Evolutionary conservation across 805 yeast genomes (phyloP).

Genomic region (Grigorovia yakushimaensis): DNA sequence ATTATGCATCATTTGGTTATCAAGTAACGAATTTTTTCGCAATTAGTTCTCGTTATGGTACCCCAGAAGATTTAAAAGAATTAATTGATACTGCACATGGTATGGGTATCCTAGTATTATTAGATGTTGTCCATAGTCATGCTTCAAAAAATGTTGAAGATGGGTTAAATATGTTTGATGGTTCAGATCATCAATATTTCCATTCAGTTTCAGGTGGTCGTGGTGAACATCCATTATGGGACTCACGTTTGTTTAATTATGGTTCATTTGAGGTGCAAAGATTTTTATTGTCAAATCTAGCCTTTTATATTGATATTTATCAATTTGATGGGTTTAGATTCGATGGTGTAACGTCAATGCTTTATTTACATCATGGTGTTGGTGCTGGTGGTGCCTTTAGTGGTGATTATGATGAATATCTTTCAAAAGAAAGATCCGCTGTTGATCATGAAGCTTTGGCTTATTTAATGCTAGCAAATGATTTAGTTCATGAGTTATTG

Average conservation of each 20-base stretch:
- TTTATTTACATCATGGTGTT: slow-evolving; percentile 85
- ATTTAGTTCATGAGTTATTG: slow-evolving; percentile 49
- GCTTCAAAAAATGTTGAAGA: slow-evolving; percentile 91
- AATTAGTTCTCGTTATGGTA: slow-evolving; percentile 78
- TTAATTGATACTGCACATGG: slow-evolving; percentile 87
- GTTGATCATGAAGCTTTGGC: slow-evolving; percentile 84
- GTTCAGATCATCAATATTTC: slow-evolving; percentile 90
- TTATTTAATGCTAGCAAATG: slow-evolving; percentile 86
- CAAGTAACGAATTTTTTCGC: slow-evolving; percentile 93
- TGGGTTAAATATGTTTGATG: slow-evolving; percentile 88
- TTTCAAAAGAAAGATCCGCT: slow-evolving; percentile 51
- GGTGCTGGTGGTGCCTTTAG: slow-evolving; percentile 75
- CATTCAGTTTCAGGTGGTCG: slow-evolving; percentile 66
- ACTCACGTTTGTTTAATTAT: slow-evolving; percentile 87
- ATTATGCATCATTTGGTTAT: slow-evolving; percentile 96
- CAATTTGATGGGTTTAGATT: slow-evolving; percentile 92
- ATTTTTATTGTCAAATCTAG: slow-evolving; percentile 74
- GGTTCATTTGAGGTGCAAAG: slow-evolving; percentile 86
- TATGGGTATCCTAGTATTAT: slow-evolving; percentile 71
- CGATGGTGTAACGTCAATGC: slow-evolving; percentile 94
- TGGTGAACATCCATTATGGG: slow-evolving; percentile 91
- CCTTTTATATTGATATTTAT: slow-evolving; percentile 73
- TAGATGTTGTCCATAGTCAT: slow-evolving; percentile 94
- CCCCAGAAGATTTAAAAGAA: slow-evolving; percentile 90
- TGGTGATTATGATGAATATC: slow-evolving; percentile 88